Evolutionary conservation across 495 filamentous ascomycete genomes (phyloP).

Genomic region (Penicillium diatomitis): DNA sequence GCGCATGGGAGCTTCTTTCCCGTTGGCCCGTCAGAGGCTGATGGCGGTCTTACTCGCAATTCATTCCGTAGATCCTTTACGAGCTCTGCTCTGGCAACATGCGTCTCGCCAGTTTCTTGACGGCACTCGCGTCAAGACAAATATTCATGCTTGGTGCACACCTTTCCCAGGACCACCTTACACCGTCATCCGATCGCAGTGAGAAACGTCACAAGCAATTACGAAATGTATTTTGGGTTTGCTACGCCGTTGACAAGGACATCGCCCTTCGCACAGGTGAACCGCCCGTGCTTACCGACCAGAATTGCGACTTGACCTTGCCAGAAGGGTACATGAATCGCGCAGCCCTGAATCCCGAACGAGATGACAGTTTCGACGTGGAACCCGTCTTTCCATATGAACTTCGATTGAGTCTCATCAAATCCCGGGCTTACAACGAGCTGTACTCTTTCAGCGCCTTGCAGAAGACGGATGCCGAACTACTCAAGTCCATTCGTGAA

Average conservation of each 20-base stretch:
- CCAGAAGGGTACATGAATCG: constrained; percentile 35
- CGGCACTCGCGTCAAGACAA: constrained; percentile 32
- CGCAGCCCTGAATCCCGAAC: constrained; percentile 21
- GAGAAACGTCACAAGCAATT: constrained; percentile 23
- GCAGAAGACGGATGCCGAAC: constrained; percentile 43
- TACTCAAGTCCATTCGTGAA: constrained; percentile 43
- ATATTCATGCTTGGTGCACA: constrained; percentile 43
- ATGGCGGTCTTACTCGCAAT: not conserved
- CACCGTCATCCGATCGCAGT: not conserved
- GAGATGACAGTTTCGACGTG: constrained; percentile 8
- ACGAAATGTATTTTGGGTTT: constrained; percentile 45
- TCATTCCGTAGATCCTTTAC: constrained; percentile 25
- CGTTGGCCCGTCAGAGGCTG: not conserved
- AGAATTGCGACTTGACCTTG: constrained; percentile 45
- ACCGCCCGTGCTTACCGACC: constrained; percentile 41
- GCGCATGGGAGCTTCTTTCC: not conserved
- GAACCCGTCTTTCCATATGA: constrained; percentile 40
- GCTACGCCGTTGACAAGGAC: constrained; percentile 45
- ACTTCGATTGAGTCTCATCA: constrained; percentile 40
- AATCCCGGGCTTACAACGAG: constrained; percentile 36
- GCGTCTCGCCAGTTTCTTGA: constrained; percentile 33
- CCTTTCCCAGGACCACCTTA: constrained; percentile 1
- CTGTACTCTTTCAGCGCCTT: constrained; percentile 39
- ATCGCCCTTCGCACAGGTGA: constrained; percentile 41
- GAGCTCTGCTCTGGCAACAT: constrained; percentile 38